Base-by-base conservation (phyloP, 805 yeast species). In the Saccharomycopsis sp. region DNA sequence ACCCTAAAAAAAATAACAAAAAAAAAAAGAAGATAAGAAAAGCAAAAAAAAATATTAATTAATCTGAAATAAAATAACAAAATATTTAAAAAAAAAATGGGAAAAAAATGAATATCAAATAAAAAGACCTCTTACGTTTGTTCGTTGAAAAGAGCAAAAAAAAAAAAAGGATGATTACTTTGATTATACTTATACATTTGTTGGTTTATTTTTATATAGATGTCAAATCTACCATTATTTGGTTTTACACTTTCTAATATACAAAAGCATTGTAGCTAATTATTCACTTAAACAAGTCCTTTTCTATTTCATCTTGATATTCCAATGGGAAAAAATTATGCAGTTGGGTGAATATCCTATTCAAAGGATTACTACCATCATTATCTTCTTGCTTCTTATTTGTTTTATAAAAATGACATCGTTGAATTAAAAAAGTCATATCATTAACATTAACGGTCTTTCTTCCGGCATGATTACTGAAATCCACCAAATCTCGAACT, bases 401-500 rank as follows among this genome's bases (percentile, higher is more conserved):
- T 7, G 17, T 19, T 9, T 35, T 36, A 9, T 22, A 36, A 27
- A 16, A 19, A 4, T 17, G 33, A 11, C 44, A 40, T 41, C 51
- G 32, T n/a, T 31, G 38, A 11, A 44, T 44, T 22, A 47, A 34
- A 19, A 47, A 33, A 8, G 44, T 9, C 13, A 35, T 26, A 29
- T 47, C 51, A 4, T 34, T 44, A 14, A 38, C 38, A 34, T 45
- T 40, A 31, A 47, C 17, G 14, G 38, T 39, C 29, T 39, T 47
- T n/a, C 48, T 33, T 21, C 36, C 37, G 16, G 38, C 51, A 33
- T 45, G 48, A 4, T 19, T 11, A 3, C 41, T 36, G 16, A 33
- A 31, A 21, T 44, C 51, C 7, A 26, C 22, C 27, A 47, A 31
- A 44, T 47, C 51, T 9, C 28, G 17, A 19, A 42, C 20, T 38